Base-by-base conservation (phyloP, 2,329 filamentous ascomycete genomes). In the Cercospora sojina region DNA sequence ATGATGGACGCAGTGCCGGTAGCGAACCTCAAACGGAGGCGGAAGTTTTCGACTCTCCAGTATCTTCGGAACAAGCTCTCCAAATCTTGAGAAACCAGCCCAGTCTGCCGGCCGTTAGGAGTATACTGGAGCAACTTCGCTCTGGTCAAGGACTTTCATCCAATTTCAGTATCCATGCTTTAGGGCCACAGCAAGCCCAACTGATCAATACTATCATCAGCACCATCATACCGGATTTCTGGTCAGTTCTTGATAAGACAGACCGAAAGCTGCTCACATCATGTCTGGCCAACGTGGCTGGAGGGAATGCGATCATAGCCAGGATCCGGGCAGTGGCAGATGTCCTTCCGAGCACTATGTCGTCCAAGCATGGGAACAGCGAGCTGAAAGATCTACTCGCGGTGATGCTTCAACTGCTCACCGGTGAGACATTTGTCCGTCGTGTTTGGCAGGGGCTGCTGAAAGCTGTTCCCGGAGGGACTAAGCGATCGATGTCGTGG, bases 161-260 rank as follows among this genome's bases (percentile, higher is more conserved):
- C 13, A 65, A 69, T 23, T 87, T 90, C 74, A 85, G 86, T 71
- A 83, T 94, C 59, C 81, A 83, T 53, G 77, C 82, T 2, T 89
- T 92, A 3, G 85, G 85, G 32, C 88, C 93, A 1, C 80, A 87
- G 67, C 86, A 88, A 64, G 88, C 92, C 20, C 91, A 93, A 72
- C 86, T 97, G 32, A 83, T 94, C 61, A 89, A 93, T 74, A 81
- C 87, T 3, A 80, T 99, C 38, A 87, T 96, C 66, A 88, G 86
- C 16, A 86, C 88, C 32, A 93, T 91, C 27, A 82, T 92, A 7
- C 91, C 91, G 1, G 91, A 93, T 75, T 96, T 94, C 78, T 98
- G 95, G 94, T 76, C 83, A 3, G 74, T 87, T 8, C 75, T 94
- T n/a, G 67, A 74, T 18, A 47, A 64, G 25, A 65, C 67, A 9